Evolutionary conservation across 1,284 basidiomycete genomes (phyloP), one percentile per base, ranked within the genome.

Genomic region (Puccinia horiana): DNA sequence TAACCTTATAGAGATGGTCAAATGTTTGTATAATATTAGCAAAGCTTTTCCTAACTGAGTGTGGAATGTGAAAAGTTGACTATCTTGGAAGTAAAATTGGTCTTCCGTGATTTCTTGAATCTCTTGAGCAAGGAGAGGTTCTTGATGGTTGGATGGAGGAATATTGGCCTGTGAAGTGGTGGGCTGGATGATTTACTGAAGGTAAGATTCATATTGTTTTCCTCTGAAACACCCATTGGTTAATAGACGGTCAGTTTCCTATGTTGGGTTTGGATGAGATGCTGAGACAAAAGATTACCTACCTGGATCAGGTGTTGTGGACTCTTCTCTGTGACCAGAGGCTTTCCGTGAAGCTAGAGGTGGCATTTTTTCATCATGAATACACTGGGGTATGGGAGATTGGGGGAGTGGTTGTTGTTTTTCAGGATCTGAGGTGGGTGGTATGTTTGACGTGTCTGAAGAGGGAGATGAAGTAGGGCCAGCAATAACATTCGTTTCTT

Each of bases 81-180:
- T 8, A 58, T 58, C 20, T 58, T 58, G 6, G 56, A 8, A 8
- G 56, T 58, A 58, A 58, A 58, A 58, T 58, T 58, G 56, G 56
- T 58, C 56, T 29, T 58, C 56, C 6, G 56, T 58, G 56, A 58
- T 58, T 58, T 58, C 56, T 20, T 6, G 6, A 58, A 58, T 58
- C 56, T 58, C 56, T 58, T 58, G 56, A 23, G 56, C 56, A 58
- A 58, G 56, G 20, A 58, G 56, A 8, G 56, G 56, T 58, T 58
- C 56, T 58, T 58, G 56, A 58, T 23, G 5, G 8, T 58, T 23
- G 6, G 56, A 58, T 58, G 56, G 20, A 58, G 56, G 56, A 58
- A 8, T 6, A 58, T 23, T 58, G 6, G 6, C 56, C 56, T 58
- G 6, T 58, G 56, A 58, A 58, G 56, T 58, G 20, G 29, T 58